phyloP scores from a whole-genome alignment of 305 asterid genomes.

The Ilex paraguariensis region DNA sequence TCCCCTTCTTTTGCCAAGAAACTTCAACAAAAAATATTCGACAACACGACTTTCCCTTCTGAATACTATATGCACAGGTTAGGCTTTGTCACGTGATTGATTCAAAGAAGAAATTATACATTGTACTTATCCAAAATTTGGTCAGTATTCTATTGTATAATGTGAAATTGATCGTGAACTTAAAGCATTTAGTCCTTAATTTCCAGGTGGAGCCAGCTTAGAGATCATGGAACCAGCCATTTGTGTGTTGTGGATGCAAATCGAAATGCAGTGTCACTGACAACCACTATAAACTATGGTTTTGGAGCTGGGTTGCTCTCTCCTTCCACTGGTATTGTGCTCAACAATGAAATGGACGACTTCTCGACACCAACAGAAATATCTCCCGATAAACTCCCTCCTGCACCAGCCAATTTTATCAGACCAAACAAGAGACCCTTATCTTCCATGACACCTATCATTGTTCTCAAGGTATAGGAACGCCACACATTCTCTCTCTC shows the following conservation, averaged over 20 bases:
- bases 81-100: constrained; percentile 6
- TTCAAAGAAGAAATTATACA: too few relatives aligned
- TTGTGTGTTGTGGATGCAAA: constrained; percentile 80
- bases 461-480: constrained; percentile 68
- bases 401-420: constrained; percentile 81
- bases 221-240: constrained; percentile 83
- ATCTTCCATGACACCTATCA: constrained; percentile 82
- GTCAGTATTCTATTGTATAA: background rate
- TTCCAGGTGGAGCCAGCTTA: constrained; percentile 72
- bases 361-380: constrained; percentile 67
- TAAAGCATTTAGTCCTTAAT: background rate
- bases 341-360: constrained; percentile 92
- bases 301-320: constrained; percentile 83
- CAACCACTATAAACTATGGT: constrained; percentile 63
- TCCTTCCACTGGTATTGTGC: constrained; percentile 77
- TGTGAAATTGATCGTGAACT: background rate
- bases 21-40: constrained; percentile 50
- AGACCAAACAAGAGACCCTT: constrained; percentile 79
- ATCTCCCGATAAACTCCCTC: constrained; percentile 63
- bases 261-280: constrained; percentile 82
- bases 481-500: too few relatives aligned
- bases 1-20: constrained; percentile 63
- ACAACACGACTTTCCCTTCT: constrained; percentile 89
- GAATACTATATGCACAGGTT: constrained; percentile 62
- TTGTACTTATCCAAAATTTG: too few relatives aligned